These are phyloP conservation scores for Clavispora santaluciae DNA, from an alignment of 805 yeast genomes.

Conservation along the genomic window DNA sequence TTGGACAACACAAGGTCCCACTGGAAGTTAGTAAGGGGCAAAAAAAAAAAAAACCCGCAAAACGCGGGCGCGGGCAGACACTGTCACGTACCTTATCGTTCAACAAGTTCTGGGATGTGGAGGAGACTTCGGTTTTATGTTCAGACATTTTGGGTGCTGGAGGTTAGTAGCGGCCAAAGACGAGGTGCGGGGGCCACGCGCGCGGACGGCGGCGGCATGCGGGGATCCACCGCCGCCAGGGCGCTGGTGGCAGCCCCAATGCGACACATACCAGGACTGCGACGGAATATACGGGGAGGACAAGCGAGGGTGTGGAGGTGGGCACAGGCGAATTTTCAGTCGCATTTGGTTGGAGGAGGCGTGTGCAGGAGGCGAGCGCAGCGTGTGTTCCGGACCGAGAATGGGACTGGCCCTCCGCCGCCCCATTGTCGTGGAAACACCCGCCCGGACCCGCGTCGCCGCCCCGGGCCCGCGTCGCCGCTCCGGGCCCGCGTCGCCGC, in stretches of 20 bases:
- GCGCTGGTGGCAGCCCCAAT: too few relatives aligned
- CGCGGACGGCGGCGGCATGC: not conserved
- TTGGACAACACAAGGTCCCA: conserved; percentile 98
- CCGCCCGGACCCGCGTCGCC: too few relatives aligned
- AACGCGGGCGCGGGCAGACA: not conserved
- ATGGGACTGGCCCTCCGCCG: too few relatives aligned
- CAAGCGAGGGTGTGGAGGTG: not conserved
- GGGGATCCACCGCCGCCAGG: too few relatives aligned
- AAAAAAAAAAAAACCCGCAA: too few relatives aligned
- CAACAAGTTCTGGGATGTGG: conserved; percentile 51
- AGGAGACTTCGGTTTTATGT: conserved; percentile 29
- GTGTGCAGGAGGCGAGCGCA: conserved; percentile 5
- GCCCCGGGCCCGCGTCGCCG: too few relatives aligned
- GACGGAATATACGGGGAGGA: conserved; percentile 1
- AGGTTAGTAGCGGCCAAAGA: conserved; percentile 9
- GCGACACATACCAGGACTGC: not conserved
- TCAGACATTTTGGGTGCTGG: conserved; percentile 19
- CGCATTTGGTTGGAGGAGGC: conserved; percentile 11
- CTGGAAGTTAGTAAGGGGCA: conserved; percentile 16
- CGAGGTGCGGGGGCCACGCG: not conserved
- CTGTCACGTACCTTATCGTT: conserved; percentile 48
- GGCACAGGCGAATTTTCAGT: conserved; percentile 2
- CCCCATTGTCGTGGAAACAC: too few relatives aligned
- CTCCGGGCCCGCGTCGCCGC: too few relatives aligned
- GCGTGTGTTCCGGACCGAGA: not conserved